Evolutionary conservation across 495 filamentous ascomycete genomes (phyloP), one percentile per base, ranked within the genome.

Genomic region (Cercophora newfieldiana): DNA sequence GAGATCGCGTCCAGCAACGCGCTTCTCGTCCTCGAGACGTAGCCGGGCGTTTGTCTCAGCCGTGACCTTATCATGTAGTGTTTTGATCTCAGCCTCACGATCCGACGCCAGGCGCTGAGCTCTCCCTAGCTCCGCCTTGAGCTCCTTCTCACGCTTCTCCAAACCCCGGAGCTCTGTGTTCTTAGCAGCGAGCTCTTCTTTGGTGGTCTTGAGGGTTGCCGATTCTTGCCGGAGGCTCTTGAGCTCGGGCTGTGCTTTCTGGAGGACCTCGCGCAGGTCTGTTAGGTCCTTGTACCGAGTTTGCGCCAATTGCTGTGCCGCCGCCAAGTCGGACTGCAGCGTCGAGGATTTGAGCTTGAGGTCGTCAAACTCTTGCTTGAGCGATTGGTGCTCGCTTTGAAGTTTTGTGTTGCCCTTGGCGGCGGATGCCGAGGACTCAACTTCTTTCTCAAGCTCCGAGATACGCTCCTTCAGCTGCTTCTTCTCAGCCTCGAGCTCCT

Each of bases 191-290:
- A 97, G 82, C 48, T 92, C 89, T 57, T 92, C 90, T 67, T 90
- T 92, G 14, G 86, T 79, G 1, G 78, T 78, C 77, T 89, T 91
- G 47, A 97, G 78, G 14, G 89, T 85, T 0, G 88, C 83, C 37
- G 89, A 89, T 66, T 98, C 95, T 44, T 85, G 85, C 8, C 91
- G 86, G 8, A 97, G 78, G 19, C 81, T 85, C 67, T 85, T 86
- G 21, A 98, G 81, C 75, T 99, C 95, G 0, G 93, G 91, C 67
- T 97, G 92, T 10, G 89, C 80, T 71, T 94, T 96, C 59, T 94
- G 89, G 10, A 97, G 78, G 8, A 91, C 85, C 37, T 91, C 88
- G 30, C 89, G 80, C 51, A 95, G 77, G 44, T 96, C 91, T 0
- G 88, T 90, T 2, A 97, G 78, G 63, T 97, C 93, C 72, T 94